Evolutionary conservation across 257 asterid species (phyloP), one percentile per base, ranked within the genome.

Genomic region (Euphrasia confusa): DNA sequence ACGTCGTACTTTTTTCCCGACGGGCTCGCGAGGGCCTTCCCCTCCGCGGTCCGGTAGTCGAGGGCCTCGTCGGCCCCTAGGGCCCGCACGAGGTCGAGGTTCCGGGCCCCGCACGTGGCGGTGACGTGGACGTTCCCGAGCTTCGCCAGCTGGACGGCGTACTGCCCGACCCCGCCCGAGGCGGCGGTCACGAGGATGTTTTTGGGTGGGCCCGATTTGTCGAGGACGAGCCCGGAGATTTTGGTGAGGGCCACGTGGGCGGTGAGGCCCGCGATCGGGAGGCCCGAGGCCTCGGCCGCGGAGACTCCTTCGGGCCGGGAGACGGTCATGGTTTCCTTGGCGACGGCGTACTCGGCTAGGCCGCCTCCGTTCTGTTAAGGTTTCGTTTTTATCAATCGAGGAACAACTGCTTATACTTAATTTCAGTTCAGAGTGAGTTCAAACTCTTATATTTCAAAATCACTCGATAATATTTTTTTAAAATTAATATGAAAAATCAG

Each of bases 31-130:
- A 86, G 84, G 4, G 86, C 66, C 1, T 81, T 81, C 39, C 97
- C 94, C 1, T 82, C 84, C 4, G 79, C 74, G 5, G 84, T 84
- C 63, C 74, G 79, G 81, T 89, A 89, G 57, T 89, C 97, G 2
- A 89, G 78, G 44, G 84, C 84, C 74, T 86, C 95, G 24, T 86
- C 91, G 0, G 95, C 94, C 1, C 95, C 97, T 30, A 89, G 75
- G 72, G 84, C 64, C 63, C 71, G 81, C 33, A 89, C 82, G 0
- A 86, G 58, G 10, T 81, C 89, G 4, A 82, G 5, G 73, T 89
- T 89, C 4, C 94, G 84, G 32, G 88, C 86, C 3, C 97, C 95
- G 50, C 95, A 89, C 2, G 97, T 86, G 49, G 88, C 91, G 0
- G 97, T 89, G n/a, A 89, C 91, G 8, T 84, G 84, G 7, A 76